Base-by-base conservation (phyloP, 139 green algal genomes). In the Limnomonas spitsbergensis region DNA sequence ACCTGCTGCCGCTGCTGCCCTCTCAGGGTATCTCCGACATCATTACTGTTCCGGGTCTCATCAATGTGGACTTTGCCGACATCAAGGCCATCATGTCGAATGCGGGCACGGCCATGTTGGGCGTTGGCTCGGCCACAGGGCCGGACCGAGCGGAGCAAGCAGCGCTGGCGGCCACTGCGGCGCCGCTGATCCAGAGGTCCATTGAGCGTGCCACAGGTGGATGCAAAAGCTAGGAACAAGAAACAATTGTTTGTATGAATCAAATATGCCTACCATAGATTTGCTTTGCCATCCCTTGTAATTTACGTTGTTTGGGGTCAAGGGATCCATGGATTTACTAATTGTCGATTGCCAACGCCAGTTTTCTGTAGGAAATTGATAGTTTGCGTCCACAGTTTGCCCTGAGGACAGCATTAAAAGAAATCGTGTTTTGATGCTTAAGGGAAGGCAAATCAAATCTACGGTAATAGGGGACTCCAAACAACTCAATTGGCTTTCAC, bases 41-140 rank as follows among this genome's bases (percentile, higher is more conserved):
- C 89, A 98, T 99, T 86, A 98, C 94, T 2, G 92, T 97, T 80
- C 92, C 95, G 2, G 96, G 96, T 54, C 92, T 99, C 40, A 95
- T 99, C 76, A 99, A 99, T 77, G 95, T 99, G 9, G 96, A 99
- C 86, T 99, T 99, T 90, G 96, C 96, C 1, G 96, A 99, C 79
- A 94, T 99, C 9, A 92, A 91, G 83, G 86, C 96, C 54, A 94
- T 99, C 82, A 99, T 99, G 94, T 86, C 69, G 71, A 97, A 98
- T 88, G 88, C 87, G 24, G 96, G 96, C 68, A 97, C 93, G 1
- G 94, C 95, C 56, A 98, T 98, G 94, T 84, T 99, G 54, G 94
- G 94, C 29, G 88, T 92, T 38, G 91, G 91, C 66, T 82, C 88
- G 26, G 86, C 87, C 1, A 84, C 69, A 20, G 91, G 91, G 26